Evolutionary conservation across 345 rosid species (phyloP), one percentile per base, ranked within the genome.

Genomic region (Gynandropsis gynandra): DNA sequence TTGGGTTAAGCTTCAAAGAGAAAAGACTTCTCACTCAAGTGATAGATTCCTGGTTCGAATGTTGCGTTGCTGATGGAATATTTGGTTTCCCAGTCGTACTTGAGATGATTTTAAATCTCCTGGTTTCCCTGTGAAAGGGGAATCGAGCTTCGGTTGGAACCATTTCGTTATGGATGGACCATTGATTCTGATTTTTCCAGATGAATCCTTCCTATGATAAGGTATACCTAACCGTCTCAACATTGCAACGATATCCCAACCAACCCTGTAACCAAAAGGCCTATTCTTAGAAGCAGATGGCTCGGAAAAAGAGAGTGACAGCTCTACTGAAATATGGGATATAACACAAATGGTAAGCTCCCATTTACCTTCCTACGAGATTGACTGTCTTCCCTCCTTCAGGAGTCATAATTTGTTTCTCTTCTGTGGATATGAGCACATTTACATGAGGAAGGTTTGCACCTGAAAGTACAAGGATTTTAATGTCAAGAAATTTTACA

Each of bases 91-190:
- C 54, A 83, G 12, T 62, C 63, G 69, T 33, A 65, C 58, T 56
- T 70, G 68, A 12, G 82, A 76, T 51, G 73, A 69, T 44, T 73
- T 65, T 39, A 73, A 68, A 21, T 75, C 81, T 21, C 75, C 81
- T 20, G 80, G 87, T 69, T 70, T 83, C 59, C 76, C 79, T 32
- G 67, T 66, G 67, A 76, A 80, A 17, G 94, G 86, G 42, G 78
- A 78, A 45, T 68, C 73, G 8, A 81, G 81, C 73, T 83, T 83
- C 32, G 95, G 97, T 50, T 70, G 90, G 33, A 89, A 69, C 95
- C 97, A 89, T 62, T 86, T 80, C 68, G 69, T 76, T 61, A 89
- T 57, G 17, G 86, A 60, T 47, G 81, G 77, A 27, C 96, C 96
- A 40, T 64, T 80, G 64, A 89, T 82, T 70, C 86, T 75, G 65